These are phyloP conservation scores for Zoysia matrella DNA, from an alignment of 202 grass and related monocot genomes.

Conservation along the genomic window DNA sequence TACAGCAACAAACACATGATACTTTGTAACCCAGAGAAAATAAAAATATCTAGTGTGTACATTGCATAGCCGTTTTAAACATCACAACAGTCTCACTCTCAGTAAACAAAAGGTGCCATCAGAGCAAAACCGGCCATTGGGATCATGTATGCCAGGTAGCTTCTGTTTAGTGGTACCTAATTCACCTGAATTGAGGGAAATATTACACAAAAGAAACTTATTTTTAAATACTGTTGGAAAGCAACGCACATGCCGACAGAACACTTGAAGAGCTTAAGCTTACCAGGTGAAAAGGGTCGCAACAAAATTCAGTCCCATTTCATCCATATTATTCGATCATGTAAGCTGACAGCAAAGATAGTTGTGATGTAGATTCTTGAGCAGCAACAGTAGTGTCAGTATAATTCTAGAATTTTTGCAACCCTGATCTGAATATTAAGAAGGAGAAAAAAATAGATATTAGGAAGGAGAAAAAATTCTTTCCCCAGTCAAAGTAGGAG, in stretches of 20 bases:
- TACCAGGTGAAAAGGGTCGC: neutral
- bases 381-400: neutral
- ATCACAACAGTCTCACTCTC: neutral
- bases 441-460: too few species aligned
- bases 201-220: too few species aligned
- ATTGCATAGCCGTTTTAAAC: neutral
- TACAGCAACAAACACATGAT: neutral
- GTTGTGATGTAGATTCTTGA: constrained; percentile 16
- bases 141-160: constrained; percentile 27
- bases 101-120: neutral
- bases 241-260: constrained; percentile 10
- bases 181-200: neutral
- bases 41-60: neutral
- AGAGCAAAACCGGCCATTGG: constrained; percentile 5
- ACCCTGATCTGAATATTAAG: too few species aligned
- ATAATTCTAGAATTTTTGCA: too few species aligned
- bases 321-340: neutral
- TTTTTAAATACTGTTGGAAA: constrained; percentile 5
- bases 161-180: too few species aligned
- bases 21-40: neutral
- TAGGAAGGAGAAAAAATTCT: too few species aligned
- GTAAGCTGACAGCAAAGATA: neutral
- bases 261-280: constrained; percentile 19
- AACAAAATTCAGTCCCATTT: neutral
- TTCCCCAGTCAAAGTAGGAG: too few species aligned